phyloP scores from a whole-genome alignment of 192 early-diverging fungal genomes.

The Kickxella alabastrina region DNA sequence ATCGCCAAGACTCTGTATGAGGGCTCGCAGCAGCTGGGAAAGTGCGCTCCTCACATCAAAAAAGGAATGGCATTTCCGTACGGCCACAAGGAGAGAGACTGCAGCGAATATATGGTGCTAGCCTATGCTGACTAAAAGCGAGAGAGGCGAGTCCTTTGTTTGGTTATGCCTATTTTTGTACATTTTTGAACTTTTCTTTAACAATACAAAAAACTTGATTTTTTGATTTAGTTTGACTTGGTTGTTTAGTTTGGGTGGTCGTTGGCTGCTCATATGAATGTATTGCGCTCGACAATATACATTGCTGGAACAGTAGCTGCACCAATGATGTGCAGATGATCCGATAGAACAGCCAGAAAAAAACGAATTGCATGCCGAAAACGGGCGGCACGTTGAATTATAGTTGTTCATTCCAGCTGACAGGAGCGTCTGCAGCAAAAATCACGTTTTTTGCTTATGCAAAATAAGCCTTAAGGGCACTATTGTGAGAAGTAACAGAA shows the following conservation, averaged over 20 bases:
- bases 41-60: slow-evolving; percentile 47
- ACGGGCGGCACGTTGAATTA: too few species aligned
- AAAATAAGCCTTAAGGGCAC: neutral
- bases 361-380: too few species aligned
- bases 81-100: slow-evolving; percentile 38
- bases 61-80: slow-evolving; percentile 48
- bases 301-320: too few species aligned
- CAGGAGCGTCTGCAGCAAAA: too few species aligned
- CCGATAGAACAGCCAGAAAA: too few species aligned
- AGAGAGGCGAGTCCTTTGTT: too few species aligned
- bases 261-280: too few species aligned
- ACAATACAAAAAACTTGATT: neutral
- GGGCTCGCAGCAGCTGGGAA: slow-evolving; percentile 50
- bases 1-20: slow-evolving; percentile 47
- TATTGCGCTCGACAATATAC: too few species aligned
- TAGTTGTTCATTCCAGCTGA: too few species aligned
- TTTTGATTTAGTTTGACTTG: neutral
- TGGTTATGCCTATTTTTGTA: neutral
- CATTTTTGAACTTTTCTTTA: neutral
- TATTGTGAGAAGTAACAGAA: too few species aligned
- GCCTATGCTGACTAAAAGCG: slow-evolving; percentile 28
- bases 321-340: too few species aligned
- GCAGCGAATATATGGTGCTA: slow-evolving; percentile 43
- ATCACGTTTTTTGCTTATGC: neutral
- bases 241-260: neutral